Evolutionary conservation across 345 rosid genomes (phyloP).

Genomic region (rapeseed (Brassica napus)): DNA sequence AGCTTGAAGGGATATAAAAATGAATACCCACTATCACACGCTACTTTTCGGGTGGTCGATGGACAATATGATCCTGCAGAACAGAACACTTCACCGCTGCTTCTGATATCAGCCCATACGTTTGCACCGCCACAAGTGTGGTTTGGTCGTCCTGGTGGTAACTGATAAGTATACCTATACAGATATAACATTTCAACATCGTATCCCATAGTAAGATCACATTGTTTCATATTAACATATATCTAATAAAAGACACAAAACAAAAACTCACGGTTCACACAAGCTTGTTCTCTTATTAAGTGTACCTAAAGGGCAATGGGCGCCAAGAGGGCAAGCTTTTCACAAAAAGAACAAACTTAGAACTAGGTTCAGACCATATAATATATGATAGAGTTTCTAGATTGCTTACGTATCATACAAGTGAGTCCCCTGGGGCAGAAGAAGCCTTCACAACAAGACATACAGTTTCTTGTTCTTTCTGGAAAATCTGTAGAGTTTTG

Average conservation of each 20-base stretch:
- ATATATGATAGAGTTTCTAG: neutral
- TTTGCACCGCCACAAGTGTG: conserved; percentile 97
- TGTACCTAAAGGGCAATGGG: conserved; percentile 37
- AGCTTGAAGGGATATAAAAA: conserved; percentile 25
- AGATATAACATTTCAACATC: conserved; percentile 28
- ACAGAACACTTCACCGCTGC: conserved; percentile 78
- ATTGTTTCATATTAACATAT: neutral
- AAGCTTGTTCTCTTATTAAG: conserved; percentile 31
- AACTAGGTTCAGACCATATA: neutral
- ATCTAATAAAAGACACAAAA: neutral
- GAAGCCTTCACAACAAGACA: conserved; percentile 85
- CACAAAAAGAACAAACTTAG: neutral
- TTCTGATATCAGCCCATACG: conserved; percentile 78
- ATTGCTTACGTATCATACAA: conserved; percentile 89
- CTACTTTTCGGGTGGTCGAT: conserved; percentile 39
- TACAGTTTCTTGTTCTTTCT: conserved; percentile 57
- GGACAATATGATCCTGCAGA: conserved; percentile 65
- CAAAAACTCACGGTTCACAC: conserved; percentile 40
- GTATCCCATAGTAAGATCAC: neutral
- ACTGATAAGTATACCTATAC: conserved; percentile 84
- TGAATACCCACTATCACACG: conserved; percentile 64
- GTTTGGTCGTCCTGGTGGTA: conserved; percentile 65
- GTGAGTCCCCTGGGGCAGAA: conserved; percentile 91
- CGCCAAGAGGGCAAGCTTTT: conserved; percentile 43
- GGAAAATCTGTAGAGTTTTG: conserved; percentile 60